Base-by-base conservation (phyloP, 768 basidiomycete species). In the Russula virescens region DNA sequence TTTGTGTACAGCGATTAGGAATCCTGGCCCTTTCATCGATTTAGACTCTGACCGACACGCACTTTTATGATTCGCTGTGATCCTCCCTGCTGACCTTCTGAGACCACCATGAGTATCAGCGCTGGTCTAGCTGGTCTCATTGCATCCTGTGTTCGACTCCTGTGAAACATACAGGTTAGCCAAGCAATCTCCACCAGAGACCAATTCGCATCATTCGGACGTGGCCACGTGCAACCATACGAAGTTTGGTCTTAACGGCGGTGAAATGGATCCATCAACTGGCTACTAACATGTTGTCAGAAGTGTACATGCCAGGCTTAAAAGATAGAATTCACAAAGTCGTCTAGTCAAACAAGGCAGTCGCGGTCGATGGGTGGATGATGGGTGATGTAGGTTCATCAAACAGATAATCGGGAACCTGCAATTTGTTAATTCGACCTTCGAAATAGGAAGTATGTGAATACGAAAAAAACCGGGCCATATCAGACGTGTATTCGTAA, bases 371-470 rank as follows among this genome's bases (percentile, higher is more conserved):
- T 45, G 57, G 28, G 61, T n/a, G 50, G 51, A 6, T 47, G 43
- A 14, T 14, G 40, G 40, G 14, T 14, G 55, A 52, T n/a, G 31
- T n/a, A 23, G 54, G 31, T 31, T 63, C 35, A 28, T 46, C 26
- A n/a, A 58, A 59, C 48, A 48, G 52, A 58, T 63, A 63, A 47
- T 55, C 31, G 52, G 53, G n/a, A 49, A 63, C 35, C 38, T 55
- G 58, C 42, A 50, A 23, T 10, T 28, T 49, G 21, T 45, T 49
- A 16, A 59, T 63, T 31, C 62, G 7, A 25, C 48, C 45, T 49
- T 42, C 26, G 54, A 43, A 49, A 50, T 16, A 26, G 28, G 35
- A 26, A 35, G 11, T 43, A 31, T n/a, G n/a, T n/a, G n/a, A n/a
- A n/a, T 53, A 53, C 46, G 7, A 45, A 63, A 10, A n/a, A 35